Conservation (phyloP, 2,329 filamentous ascomycete genomes). For the Alternaria solani region DNA sequence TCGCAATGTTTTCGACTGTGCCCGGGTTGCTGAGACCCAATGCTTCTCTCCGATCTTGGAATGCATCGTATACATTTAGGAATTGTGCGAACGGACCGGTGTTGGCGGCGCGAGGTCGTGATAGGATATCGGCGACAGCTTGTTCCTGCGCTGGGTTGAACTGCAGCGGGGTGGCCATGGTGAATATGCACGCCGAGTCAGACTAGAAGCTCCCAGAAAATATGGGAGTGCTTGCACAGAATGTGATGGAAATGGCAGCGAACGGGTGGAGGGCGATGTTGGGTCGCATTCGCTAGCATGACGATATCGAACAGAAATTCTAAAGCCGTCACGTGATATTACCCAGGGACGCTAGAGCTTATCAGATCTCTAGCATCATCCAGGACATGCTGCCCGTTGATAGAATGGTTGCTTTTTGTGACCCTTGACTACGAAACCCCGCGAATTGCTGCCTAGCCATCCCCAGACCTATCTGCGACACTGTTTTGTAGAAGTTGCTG, state of each 20-base stretch:
- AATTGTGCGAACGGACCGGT: conserved; percentile 80
- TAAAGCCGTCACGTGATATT: conserved; percentile 39
- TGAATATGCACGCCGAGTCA: conserved; percentile 16
- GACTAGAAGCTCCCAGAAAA: conserved; percentile 11
- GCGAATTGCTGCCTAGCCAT: conserved; percentile 9
- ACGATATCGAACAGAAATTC: conserved; percentile 42
- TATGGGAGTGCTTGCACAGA: conserved; percentile 19
- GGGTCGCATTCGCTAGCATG: conserved; percentile 29
- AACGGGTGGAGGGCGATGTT: conserved; percentile 20
- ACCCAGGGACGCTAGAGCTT: conserved; percentile 22
- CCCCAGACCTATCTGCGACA: conserved; percentile 24
- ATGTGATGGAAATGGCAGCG: conserved; percentile 30
- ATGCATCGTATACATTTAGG: conserved; percentile 79
- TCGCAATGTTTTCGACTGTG: conserved; percentile 85
- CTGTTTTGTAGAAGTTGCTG: conserved; percentile 12
- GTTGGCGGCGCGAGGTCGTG: conserved; percentile 53
- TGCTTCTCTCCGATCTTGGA: conserved; percentile 85
- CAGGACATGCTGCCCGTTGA: conserved; percentile 15
- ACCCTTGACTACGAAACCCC: conserved; percentile 12
- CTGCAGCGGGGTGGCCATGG: conserved; percentile 43
- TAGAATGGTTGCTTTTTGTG: conserved; percentile 23
- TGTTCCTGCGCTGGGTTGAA: conserved; percentile 45
- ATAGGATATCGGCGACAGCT: conserved; percentile 66
- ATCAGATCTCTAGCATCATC: background rate
- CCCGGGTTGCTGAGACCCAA: conserved; percentile 92